Evolutionary conservation across 352 stramenopile species (phyloP), one percentile per base, ranked within the genome.

Genomic region (Phytophthora sojae): DNA sequence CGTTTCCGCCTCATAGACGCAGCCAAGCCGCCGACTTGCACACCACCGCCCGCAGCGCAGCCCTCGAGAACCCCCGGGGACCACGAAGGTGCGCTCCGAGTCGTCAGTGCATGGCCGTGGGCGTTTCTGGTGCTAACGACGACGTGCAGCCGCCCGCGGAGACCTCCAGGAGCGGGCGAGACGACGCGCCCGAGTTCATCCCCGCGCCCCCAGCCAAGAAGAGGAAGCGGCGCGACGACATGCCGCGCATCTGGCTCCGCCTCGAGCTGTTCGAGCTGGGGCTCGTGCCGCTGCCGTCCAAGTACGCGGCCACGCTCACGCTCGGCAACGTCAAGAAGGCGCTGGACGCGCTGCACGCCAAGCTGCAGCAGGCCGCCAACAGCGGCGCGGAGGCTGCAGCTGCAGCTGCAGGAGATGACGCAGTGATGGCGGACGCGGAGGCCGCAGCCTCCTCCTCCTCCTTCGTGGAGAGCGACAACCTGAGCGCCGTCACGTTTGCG

Each of bases 221-320:
- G 32, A 55, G 74, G 39, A 79, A 76, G 54, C 71, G 69, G 14
- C 64, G 57, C 17, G 70, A 54, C 17, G 70, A 54, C 21, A 92
- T 91, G 81, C 70, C 82, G 52, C 85, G 79, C 59, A 85, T 96
- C 60, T 96, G 89, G 89, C 75, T 96, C 50, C 89, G 89, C 49
- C 69, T 96, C 25, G 89, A 96, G 78, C 85, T 96, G 54, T 94
- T 96, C 65, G 89, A 96, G 82, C 79, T 93, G n/a, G 88, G 88
- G 23, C 62, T 94, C 21, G 60, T 96, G 64, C 81, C 86, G 57
- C 69, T 96, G 57, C 86, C 87, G 44, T 92, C 86, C 68, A 92
- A 92, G 54, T 82, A 89, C 65, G 72, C 85, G 17, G 69, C 78
- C 6, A 87, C 83, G 30, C 71, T 94, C 17, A 94, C 86, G 17